These are phyloP conservation scores for Cyclotella atomus DNA, from an alignment of 108 stramenopile genomes.

Conservation along the genomic window DNA sequence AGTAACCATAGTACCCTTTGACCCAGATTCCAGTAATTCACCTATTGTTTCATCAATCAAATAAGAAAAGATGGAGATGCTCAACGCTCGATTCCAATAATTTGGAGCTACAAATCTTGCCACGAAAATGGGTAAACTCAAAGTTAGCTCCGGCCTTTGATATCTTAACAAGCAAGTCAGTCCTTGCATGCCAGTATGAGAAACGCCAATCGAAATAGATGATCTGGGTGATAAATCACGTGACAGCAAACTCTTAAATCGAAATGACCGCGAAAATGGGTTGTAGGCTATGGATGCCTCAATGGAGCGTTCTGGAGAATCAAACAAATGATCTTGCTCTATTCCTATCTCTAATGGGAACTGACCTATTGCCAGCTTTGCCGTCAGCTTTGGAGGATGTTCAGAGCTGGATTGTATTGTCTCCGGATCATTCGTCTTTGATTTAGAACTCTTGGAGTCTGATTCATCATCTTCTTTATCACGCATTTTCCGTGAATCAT, in stretches of 20 bases:
- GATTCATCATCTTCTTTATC: conserved; percentile 11
- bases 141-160: conserved; percentile 26
- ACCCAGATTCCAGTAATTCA: conserved; percentile 17
- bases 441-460: not conserved
- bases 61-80: conserved; percentile 6
- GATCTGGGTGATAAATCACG: conserved; percentile 13
- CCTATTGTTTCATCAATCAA: conserved; percentile 55
- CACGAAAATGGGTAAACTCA: conserved; percentile 40
- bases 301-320: conserved; percentile 23
- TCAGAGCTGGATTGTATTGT: not conserved
- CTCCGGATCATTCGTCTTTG: not conserved
- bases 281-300: conserved; percentile 29
- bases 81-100: conserved; percentile 27
- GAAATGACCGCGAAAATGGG: conserved; percentile 9
- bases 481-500: not conserved
- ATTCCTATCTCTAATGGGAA: conserved; percentile 30
- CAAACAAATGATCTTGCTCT: conserved; percentile 29
- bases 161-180: conserved; percentile 37
- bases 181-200: conserved; percentile 25
- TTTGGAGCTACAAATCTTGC: conserved; percentile 6
- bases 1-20: not conserved
- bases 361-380: conserved; percentile 32
- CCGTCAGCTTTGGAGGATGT: conserved; percentile 21
- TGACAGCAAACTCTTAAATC: conserved; percentile 26
- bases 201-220: conserved; percentile 24